A percentile compares a stretch with the other conserved stretches of the same genome.
Conservation (phyloP, 164 flowering plant genomes). For the Euptelea pleiosperma region DNA sequence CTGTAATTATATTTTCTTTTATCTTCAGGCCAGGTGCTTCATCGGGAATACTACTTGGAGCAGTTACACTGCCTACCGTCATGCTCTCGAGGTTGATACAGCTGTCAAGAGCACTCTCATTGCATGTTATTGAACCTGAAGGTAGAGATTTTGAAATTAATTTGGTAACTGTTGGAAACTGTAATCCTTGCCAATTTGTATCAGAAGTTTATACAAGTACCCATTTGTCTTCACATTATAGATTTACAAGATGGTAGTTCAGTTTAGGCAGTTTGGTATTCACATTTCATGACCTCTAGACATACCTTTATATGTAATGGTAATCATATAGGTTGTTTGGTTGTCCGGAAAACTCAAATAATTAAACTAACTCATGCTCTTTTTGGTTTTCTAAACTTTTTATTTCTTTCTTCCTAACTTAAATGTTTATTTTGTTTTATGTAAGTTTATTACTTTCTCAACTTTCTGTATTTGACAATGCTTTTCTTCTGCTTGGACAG, state of each 20-base stretch:
- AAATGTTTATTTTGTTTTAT: not conserved
- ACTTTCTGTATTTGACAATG: conserved; percentile 8
- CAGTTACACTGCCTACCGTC: conserved; percentile 75
- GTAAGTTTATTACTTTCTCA: not conserved
- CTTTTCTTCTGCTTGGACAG: conserved; percentile 37
- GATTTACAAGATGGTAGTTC: no score
- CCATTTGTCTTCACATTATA: no score
- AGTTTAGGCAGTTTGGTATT: no score
- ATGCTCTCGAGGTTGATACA: conserved; percentile 72
- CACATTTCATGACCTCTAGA: no score
- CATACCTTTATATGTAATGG: no score
- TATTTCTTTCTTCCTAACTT: no score
- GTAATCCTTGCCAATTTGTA: not conserved
- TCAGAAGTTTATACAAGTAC: no score
- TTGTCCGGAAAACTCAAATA: no score
- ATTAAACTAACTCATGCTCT: no score
- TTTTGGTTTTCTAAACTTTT: no score
- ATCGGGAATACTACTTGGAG: conserved; percentile 86
- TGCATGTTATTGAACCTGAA: conserved; percentile 35
- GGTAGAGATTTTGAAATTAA: conserved; percentile 33
- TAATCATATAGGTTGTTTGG: no score
- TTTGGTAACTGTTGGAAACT: not conserved
- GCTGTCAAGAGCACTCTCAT: conserved; percentile 45
- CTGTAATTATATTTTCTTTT: not conserved
- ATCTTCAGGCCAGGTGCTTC: conserved; percentile 71